These are phyloP conservation scores for Cadophora luteo-olivacea DNA, from an alignment of 2,329 filamentous ascomycete genomes.

Conservation along the genomic window DNA sequence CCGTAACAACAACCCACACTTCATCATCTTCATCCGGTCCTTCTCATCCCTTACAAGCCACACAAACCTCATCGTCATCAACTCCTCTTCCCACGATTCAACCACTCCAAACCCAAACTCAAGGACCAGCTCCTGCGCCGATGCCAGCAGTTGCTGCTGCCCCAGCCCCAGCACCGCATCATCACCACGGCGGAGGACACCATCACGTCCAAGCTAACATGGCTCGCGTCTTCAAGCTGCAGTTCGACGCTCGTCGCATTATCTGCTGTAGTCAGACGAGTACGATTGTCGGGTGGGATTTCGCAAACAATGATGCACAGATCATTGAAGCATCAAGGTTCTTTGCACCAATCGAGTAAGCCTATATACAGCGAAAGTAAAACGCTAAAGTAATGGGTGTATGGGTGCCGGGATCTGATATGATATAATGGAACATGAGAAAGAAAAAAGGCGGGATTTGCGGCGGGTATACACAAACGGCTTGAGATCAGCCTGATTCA, in stretches of 20 bases:
- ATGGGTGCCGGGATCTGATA: no score
- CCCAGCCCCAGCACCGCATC: conserved; percentile 30
- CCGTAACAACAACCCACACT: not conserved
- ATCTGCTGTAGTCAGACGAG: conserved; percentile 93
- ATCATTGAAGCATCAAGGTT: conserved; percentile 80
- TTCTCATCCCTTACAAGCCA: not conserved
- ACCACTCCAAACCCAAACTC: not conserved
- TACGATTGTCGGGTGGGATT: conserved; percentile 96
- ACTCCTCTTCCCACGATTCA: conserved; percentile 5
- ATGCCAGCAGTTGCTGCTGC: conserved; percentile 26
- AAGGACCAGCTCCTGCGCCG: not conserved
- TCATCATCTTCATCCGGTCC: not conserved
- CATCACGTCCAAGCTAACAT: conserved; percentile 38
- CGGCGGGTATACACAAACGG: no score
- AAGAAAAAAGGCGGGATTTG: no score
- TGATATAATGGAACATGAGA: no score
- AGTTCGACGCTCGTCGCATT: conserved; percentile 92
- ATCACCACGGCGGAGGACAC: conserved; percentile 26
- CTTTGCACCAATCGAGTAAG: conserved; percentile 71
- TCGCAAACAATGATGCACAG: conserved; percentile 84
- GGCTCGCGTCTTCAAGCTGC: conserved; percentile 85
- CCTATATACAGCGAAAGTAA: no score
- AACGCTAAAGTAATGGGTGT: no score
- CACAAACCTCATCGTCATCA: not conserved
- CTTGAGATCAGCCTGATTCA: no score